These are phyloP conservation scores for Camillea tinctor DNA, from an alignment of 2,329 filamentous ascomycete species.

Conservation along the genomic window DNA sequence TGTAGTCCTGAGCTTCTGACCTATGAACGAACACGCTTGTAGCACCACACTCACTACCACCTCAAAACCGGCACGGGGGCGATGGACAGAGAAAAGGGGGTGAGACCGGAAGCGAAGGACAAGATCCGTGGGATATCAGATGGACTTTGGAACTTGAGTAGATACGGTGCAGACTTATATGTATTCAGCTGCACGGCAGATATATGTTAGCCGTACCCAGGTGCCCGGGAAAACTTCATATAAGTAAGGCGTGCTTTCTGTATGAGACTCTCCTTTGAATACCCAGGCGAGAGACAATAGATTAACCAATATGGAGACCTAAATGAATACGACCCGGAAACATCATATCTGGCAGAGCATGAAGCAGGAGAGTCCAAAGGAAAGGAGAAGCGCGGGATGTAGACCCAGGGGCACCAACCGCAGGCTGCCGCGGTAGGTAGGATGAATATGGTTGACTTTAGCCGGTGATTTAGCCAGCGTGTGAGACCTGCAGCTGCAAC, in stretches of 20 bases:
- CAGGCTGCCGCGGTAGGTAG: constrained; percentile 13
- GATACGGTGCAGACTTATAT: not conserved
- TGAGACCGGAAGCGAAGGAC: not conserved
- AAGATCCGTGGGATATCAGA: not conserved
- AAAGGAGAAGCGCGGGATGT: constrained; percentile 11
- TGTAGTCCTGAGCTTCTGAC: constrained; percentile 6
- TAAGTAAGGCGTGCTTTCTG: not conserved
- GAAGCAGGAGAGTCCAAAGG: constrained; percentile 5
- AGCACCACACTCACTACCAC: constrained; percentile 4
- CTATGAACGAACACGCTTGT: constrained; percentile 8
- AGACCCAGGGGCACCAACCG: constrained; percentile 8
- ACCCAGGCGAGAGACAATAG: not conserved
- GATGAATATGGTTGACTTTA: constrained; percentile 20
- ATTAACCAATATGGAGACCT: constrained; percentile 1
- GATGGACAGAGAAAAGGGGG: not conserved
- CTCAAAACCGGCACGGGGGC: constrained; percentile 10
- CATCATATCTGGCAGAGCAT: constrained; percentile 5
- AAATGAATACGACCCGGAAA: constrained; percentile 13
- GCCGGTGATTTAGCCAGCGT: constrained; percentile 22
- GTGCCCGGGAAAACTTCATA: not conserved
- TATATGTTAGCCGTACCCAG: not conserved
- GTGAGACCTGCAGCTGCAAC: constrained; percentile 21
- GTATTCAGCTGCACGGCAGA: not conserved
- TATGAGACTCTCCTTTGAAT: not conserved
- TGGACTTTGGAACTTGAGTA: not conserved